Percentiles rank a stretch among this genome's conserved stretches.
Conservation (phyloP, 2,329 filamentous ascomycete species). For the Fonsecaea erecta region DNA sequence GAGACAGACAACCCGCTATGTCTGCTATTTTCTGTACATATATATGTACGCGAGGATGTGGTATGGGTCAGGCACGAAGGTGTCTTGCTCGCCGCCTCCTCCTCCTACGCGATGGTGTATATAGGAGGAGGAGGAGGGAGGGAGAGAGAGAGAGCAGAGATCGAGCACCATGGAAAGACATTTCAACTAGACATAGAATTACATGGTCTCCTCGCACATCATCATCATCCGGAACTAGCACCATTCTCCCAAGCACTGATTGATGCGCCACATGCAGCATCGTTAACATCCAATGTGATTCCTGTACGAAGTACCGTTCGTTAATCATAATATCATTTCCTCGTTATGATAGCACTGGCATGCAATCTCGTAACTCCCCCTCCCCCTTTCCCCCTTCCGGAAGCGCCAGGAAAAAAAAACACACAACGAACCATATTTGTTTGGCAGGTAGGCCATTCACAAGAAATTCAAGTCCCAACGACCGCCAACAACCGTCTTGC, state of each 20-base stretch:
- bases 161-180: not conserved
- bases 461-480: constrained; percentile 37
- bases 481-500: constrained; percentile 26
- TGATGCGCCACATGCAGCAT: not conserved
- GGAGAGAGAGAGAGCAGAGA: not conserved
- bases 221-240: not conserved
- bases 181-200: not conserved
- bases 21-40: too few relatives aligned
- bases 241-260: not conserved
- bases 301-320: too few relatives aligned
- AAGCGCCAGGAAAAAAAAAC: too few relatives aligned
- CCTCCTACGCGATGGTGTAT: not conserved
- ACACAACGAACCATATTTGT: too few relatives aligned
- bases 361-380: not conserved
- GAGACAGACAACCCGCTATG: too few relatives aligned
- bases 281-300: not conserved
- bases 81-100: not conserved
- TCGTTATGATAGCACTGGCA: not conserved
- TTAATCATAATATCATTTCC: not conserved
- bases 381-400: too few relatives aligned
- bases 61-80: too few relatives aligned
- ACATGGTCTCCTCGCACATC: not conserved
- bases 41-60: too few relatives aligned
- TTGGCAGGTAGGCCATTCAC: constrained; percentile 3
- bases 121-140: too few relatives aligned